phyloP scores from a whole-genome alignment of 73 alveolate species.

The Tetrahymena thermophila region DNA sequence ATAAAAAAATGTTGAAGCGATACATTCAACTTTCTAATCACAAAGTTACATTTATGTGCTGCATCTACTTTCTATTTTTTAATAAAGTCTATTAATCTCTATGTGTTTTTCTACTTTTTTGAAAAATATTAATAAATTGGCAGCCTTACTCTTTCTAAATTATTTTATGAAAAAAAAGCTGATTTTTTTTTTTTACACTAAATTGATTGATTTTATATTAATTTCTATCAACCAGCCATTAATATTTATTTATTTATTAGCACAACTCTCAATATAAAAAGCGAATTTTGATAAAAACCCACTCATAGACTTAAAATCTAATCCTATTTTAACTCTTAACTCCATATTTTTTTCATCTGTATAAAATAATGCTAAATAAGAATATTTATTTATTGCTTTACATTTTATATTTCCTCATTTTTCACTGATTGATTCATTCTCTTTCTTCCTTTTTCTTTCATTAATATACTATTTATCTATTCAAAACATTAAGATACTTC shows the following conservation, averaged over 20 bases:
- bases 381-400: too few species aligned
- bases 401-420: too few species aligned
- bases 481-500: neutral
- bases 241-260: too few species aligned
- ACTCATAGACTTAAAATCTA: neutral
- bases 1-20: neutral
- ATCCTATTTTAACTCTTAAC: too few species aligned
- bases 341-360: neutral
- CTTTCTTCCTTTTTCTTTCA: too few species aligned
- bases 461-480: too few species aligned
- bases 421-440: too few species aligned
- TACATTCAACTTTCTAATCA: neutral
- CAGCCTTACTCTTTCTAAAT: neutral
- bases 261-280: too few species aligned
- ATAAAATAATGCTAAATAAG: too few species aligned
- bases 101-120: neutral
- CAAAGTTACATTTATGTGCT: neutral
- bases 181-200: neutral
- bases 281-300: too few species aligned
- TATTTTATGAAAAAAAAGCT: neutral
- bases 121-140: neutral
- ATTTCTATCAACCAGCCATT: neutral
- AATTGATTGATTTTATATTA: neutral
- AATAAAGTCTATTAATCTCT: neutral
- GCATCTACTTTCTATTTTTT: neutral